Percentiles rank a stretch among this genome's conserved stretches.
Conservation (phyloP, 768 basidiomycete species). For the Mrakia gelida region DNA sequence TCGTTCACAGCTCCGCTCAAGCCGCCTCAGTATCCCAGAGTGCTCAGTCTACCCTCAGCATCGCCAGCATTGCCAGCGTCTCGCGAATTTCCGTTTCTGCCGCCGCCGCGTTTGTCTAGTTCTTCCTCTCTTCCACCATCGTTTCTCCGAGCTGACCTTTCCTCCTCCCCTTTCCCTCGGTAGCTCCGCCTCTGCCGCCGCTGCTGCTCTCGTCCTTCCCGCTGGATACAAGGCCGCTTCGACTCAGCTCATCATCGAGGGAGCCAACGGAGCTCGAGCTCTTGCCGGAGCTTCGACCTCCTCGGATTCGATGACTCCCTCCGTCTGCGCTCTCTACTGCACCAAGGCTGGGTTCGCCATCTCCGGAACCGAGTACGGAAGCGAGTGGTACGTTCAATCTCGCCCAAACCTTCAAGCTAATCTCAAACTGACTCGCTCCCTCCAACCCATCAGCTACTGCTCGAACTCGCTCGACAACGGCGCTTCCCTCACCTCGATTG, state of each 20-base stretch:
- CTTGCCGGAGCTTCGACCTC: slow-evolving; percentile 35
- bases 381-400: slow-evolving; percentile 4
- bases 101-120: slow-evolving; percentile 7
- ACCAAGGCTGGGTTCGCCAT: slow-evolving; percentile 32
- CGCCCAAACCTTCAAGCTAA: no score
- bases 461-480: no score
- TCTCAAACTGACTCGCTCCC: no score
- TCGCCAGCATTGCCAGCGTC: not conserved
- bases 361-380: slow-evolving; percentile 37
- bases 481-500: no score
- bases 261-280: slow-evolving; percentile 32
- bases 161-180: not conserved
- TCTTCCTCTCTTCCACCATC: not conserved
- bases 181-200: not conserved
- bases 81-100: not conserved
- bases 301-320: slow-evolving; percentile 36
- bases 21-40: not conserved
- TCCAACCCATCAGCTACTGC: no score
- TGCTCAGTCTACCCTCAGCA: not conserved
- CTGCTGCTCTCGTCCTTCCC: not conserved
- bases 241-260: not conserved
- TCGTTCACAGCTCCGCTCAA: no score
- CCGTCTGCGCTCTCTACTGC: slow-evolving; percentile 36
- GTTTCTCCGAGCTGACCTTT: no score
- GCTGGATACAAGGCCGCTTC: slow-evolving; percentile 1